phyloP scores from a whole-genome alignment of 768 basidiomycete species.

The Macrocybe gigantea region DNA sequence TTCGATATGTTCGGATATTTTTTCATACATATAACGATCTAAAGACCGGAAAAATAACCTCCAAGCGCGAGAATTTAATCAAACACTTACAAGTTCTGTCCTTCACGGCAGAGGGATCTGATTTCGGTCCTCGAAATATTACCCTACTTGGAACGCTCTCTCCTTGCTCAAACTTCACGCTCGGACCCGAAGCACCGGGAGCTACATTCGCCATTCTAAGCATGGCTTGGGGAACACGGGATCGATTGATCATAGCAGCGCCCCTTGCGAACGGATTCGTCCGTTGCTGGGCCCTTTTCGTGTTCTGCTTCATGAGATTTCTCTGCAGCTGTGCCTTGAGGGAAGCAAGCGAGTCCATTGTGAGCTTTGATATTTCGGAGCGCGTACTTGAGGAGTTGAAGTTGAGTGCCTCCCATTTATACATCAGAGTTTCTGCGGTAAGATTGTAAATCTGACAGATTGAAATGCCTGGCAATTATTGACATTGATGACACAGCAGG shows the following conservation, averaged over 20 bases:
- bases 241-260: conserved; percentile 27
- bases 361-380: conserved; percentile 32
- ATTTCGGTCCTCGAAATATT: conserved; percentile 33
- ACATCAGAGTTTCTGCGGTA: conserved; percentile 46
- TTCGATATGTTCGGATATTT: conserved; percentile 77
- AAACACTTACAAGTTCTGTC: conserved; percentile 51
- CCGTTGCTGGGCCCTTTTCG: conserved; percentile 26
- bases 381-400: conserved; percentile 27
- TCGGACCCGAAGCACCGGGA: conserved; percentile 1
- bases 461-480: conserved; percentile 42
- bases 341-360: conserved; percentile 42
- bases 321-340: conserved; percentile 47
- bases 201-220: conserved; percentile 13
- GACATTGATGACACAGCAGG: not conserved
- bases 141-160: conserved; percentile 22
- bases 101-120: conserved; percentile 29
- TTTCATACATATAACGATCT: conserved; percentile 96
- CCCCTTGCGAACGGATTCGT: conserved; percentile 18
- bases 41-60: not conserved
- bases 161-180: conserved; percentile 13
- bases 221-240: conserved; percentile 23
- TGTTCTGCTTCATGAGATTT: conserved; percentile 28
- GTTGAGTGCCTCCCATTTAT: conserved; percentile 63
- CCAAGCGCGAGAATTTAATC: too few species aligned
- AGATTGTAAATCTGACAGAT: conserved; percentile 62